phyloP scores from a whole-genome alignment of 148 eudicot genomes.

The Simmondsia chinensis region DNA sequence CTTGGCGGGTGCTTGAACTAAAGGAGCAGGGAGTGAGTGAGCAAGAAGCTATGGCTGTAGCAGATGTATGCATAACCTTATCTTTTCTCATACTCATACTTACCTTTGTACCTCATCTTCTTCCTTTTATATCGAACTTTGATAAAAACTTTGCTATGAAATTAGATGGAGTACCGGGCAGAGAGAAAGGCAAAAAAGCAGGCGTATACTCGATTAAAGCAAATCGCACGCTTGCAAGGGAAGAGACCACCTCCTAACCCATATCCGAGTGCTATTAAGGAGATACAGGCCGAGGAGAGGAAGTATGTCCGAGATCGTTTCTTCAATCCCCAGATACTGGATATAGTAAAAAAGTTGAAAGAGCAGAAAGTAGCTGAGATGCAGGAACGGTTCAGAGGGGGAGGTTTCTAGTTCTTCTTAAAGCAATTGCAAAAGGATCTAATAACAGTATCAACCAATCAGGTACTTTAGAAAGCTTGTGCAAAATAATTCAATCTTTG shows the following conservation, averaged over 20 bases:
- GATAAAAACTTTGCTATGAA: neutral
- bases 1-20: conserved; percentile 69
- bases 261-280: conserved; percentile 77
- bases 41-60: conserved; percentile 68
- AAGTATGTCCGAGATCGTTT: conserved; percentile 63
- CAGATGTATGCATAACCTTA: conserved; percentile 50
- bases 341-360: conserved; percentile 43
- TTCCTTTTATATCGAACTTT: neutral
- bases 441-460: neutral
- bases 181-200: conserved; percentile 57
- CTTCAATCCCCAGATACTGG: conserved; percentile 31
- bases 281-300: conserved; percentile 87
- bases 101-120: neutral
- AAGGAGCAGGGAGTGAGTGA: conserved; percentile 71
- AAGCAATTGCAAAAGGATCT: neutral
- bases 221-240: conserved; percentile 63
- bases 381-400: conserved; percentile 36
- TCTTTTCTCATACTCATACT: neutral
- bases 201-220: conserved; percentile 58
- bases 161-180: conserved; percentile 70
- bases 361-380: conserved; percentile 34
- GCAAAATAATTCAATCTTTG: neutral
- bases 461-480: neutral
- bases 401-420: conserved; percentile 15
- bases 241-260: conserved; percentile 73